Base-by-base conservation (phyloP, 352 stramenopile species). In the Phytophthora pistaciae region DNA sequence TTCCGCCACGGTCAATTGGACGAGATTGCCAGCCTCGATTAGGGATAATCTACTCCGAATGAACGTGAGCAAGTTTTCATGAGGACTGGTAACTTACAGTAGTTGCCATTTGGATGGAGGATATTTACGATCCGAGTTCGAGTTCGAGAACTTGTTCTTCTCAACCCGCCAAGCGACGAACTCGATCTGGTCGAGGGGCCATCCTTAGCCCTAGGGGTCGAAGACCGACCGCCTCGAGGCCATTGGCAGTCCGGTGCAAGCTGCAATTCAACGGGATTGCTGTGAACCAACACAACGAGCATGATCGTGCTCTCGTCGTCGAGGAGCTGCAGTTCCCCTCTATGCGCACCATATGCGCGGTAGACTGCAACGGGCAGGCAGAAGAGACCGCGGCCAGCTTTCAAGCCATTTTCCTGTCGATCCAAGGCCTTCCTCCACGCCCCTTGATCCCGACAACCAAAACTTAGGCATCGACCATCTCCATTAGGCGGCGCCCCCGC, bases 291-390 rank as follows among this genome's bases (percentile, higher is more conserved):
- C 49, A 36, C 10, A 21, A 31, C 21, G 8, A 36, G 50, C 50
- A 56, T 44, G 52, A 56, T 49, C 40, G 40, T n/a, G 16, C 14
- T 49, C 7, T 72, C 65, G 56, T 72, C 65, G 56, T 57, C 23
- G 56, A 49, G n/a, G 56, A 65, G 48, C 38, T 50, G 33, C 53
- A 50, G 52, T 36, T 58, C 54, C 25, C 50, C 16, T 62, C 63
- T 72, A 62, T 72, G 65, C 36, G 48, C 65, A 21, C 65, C 63
- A 69, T 64, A n/a, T 69, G 63, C 54, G 5, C 38, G 13, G 29
- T n/a, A 23, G 23, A 60, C 48, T 62, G 65, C 65, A 72, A 72
- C 65, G 46, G 65, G 9, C 65, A 42, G 18, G 42, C 65, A 72
- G 65, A 72, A 56, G 60, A 57, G 58, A 10, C 56, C 13, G 14